A percentile compares a stretch with the other conserved stretches of the same genome.
These are phyloP conservation scores for Lobosporangium transversale DNA, from an alignment of 192 early-diverging fungal species.

Conservation along the genomic window DNA sequence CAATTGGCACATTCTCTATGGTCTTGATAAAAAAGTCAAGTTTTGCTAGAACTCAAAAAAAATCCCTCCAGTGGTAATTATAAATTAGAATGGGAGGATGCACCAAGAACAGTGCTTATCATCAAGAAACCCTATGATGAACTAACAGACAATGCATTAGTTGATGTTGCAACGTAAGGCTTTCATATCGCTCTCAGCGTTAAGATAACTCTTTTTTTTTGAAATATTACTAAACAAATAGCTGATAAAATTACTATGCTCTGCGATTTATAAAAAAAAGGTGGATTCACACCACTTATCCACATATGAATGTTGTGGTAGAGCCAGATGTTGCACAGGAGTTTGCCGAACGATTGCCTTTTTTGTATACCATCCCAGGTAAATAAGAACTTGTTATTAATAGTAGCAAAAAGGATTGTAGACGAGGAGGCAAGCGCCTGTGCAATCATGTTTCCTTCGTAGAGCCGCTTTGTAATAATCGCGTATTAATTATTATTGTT, in stretches of 20 bases:
- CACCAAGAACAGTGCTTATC: conserved; percentile 78
- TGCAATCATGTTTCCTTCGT: too few species aligned
- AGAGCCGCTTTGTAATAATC: background rate
- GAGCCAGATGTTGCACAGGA: conserved; percentile 71
- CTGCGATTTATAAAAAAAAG: too few species aligned
- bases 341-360: conserved; percentile 61
- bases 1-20: too few species aligned
- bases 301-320: conserved; percentile 73
- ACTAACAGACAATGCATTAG: conserved; percentile 71
- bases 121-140: conserved; percentile 83
- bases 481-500: background rate
- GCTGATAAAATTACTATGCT: too few species aligned
- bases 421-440: too few species aligned
- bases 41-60: too few species aligned
- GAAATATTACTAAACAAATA: too few species aligned
- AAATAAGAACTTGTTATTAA: background rate
- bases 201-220: too few species aligned
- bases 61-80: conserved; percentile 65
- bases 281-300: conserved; percentile 75
- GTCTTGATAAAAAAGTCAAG: too few species aligned
- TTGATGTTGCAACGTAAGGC: conserved; percentile 67
- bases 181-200: too few species aligned
- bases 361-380: conserved; percentile 66
- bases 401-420: too few species aligned
- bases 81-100: conserved; percentile 64